These are phyloP conservation scores for Mycosphaerella arachidis DNA, from an alignment of 2,329 filamentous ascomycete genomes.

Conservation along the genomic window DNA sequence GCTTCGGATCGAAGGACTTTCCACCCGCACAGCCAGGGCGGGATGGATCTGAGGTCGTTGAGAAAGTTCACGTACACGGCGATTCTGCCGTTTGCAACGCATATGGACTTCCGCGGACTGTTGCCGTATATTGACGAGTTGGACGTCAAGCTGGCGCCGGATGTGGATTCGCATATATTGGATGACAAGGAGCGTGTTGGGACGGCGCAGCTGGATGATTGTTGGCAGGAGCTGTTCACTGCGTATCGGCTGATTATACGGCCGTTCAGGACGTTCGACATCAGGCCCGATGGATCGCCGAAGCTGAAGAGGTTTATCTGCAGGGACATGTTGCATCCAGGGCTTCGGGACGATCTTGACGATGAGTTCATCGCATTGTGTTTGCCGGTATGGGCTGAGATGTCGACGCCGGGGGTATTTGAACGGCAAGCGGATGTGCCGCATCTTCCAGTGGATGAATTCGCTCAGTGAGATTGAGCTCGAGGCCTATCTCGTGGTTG, in stretches of 20 bases:
- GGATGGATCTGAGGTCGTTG: conserved; percentile 20
- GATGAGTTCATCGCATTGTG: conserved; percentile 25
- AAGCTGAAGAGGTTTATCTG: conserved; percentile 25
- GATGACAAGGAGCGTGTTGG: conserved; percentile 36
- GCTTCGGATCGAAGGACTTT: neutral
- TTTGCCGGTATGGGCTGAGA: conserved; percentile 29
- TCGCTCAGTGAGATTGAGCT: neutral
- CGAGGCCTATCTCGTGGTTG: neutral
- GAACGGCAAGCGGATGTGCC: conserved; percentile 8
- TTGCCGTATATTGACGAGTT: conserved; percentile 28
- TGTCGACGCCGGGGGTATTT: conserved; percentile 22
- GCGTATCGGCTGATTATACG: conserved; percentile 21
- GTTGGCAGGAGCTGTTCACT: conserved; percentile 33
- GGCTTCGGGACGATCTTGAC: conserved; percentile 25
- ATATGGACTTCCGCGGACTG: conserved; percentile 25
- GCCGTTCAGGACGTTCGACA: conserved; percentile 13
- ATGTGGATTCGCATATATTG: conserved; percentile 37
- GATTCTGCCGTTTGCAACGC: conserved; percentile 32
- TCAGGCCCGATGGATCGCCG: conserved; percentile 9
- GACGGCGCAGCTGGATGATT: conserved; percentile 40
- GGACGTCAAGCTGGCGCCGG: conserved; percentile 41
- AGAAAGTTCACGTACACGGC: conserved; percentile 32
- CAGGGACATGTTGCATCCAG: conserved; percentile 20
- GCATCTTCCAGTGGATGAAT: neutral
- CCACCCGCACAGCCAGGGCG: neutral